Percentiles rank a stretch among this genome's conserved stretches.
phyloP scores from a whole-genome alignment of 192 early-diverging fungal genomes.

The Lobosporangium transversale region DNA sequence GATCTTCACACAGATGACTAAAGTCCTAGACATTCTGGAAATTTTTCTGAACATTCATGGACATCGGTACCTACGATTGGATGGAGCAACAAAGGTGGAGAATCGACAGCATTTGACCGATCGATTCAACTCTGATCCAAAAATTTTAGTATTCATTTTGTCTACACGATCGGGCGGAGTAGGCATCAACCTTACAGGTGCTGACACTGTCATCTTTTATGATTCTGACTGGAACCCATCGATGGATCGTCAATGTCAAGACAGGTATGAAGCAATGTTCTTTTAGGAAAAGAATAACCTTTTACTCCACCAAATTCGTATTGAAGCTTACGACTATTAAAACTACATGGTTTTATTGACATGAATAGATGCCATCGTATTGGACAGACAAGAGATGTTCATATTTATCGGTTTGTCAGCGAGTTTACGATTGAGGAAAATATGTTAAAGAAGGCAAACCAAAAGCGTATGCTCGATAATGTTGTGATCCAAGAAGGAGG shows the following conservation, averaged over 20 bases:
- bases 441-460: slow-evolving; percentile 80
- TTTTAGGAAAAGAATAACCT: too few relatives aligned
- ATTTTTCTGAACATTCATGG: slow-evolving; percentile 75
- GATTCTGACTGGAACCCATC: slow-evolving; percentile 84
- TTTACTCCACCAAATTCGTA: too few relatives aligned
- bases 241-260: slow-evolving; percentile 79
- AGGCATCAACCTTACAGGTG: slow-evolving; percentile 82
- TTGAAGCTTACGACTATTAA: too few relatives aligned
- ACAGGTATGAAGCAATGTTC: too few relatives aligned
- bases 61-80: slow-evolving; percentile 68
- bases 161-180: slow-evolving; percentile 78
- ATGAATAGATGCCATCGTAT: slow-evolving; percentile 72
- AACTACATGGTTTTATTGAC: too few relatives aligned
- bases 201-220: slow-evolving; percentile 83
- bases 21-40: slow-evolving; percentile 71
- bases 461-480: slow-evolving; percentile 81
- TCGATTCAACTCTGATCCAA: slow-evolving; percentile 66
- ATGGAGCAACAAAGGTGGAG: slow-evolving; percentile 70
- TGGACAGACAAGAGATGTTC: slow-evolving; percentile 77
- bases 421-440: slow-evolving; percentile 81
- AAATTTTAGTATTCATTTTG: slow-evolving; percentile 67
- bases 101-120: slow-evolving; percentile 68
- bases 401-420: slow-evolving; percentile 80
- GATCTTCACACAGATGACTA: slow-evolving; percentile 78
- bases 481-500: slow-evolving; percentile 83